Base-by-base conservation (phyloP, 2,329 filamentous ascomycete genomes). In the Macrophomina pseudophaseolina region DNA sequence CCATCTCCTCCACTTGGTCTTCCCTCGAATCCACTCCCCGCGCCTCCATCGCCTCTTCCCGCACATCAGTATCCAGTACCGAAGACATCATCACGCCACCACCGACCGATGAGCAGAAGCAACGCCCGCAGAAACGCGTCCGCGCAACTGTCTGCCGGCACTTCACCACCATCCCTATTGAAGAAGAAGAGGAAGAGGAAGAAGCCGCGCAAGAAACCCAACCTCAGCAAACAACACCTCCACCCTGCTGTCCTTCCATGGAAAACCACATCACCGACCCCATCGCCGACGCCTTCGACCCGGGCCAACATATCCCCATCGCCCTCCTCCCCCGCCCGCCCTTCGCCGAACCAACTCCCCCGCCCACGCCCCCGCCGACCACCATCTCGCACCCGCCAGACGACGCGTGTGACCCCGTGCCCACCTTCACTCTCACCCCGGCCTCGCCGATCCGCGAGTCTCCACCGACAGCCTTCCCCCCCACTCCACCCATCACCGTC, bases 61-160 rank as follows among this genome's bases (percentile, higher is more conserved):
- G 56, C 56, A 59, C 56, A 11, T 59, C 56, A 7, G 16, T 46
- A 3, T 42, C 40, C 14, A 59, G 56, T 9, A 23, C n/a, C 14
- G 56, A 59, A n/a, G 56, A 59, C 12, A 30, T 9, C 8, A 16
- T 6, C 56, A 12, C 11, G 2, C 28, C 56, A 16, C 7, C 40
- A 16, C 3, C 23, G 4, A 32, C 16, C 18, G 30, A 30, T 12
- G 38, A 33, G 11, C 35, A 38, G 9, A 9, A 30, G 16, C n/a
- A 44, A n/a, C 30, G 16, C 42, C 53, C 35, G 28, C 35, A 16
- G 35, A 38, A 5, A 49, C 58, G 42, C 44, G 42, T 62, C 30
- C 58, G 58, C 44, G 44, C 42, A n/a, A 35, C 49, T 9, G 5
- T 62, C n/a, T 62, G 58, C 58, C 42, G 32, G 28, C 58, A 62